Conservation (phyloP, 345 rosid species). For the Nephelium lappaceum region DNA sequence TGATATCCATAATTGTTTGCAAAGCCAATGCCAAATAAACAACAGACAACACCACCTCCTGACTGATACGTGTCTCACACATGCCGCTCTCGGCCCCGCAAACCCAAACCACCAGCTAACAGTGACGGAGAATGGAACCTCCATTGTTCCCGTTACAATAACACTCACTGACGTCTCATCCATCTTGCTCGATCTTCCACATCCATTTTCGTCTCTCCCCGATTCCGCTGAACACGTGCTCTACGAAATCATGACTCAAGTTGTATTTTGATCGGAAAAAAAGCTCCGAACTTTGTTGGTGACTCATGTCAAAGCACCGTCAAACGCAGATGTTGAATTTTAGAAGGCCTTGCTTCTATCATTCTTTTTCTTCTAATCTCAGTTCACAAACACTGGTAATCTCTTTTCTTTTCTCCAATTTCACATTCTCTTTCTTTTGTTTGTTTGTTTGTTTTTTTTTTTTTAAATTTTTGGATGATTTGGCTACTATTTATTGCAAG, state of each 20-base stretch:
- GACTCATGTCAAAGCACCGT: neutral
- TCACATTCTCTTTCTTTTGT: neutral
- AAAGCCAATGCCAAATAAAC: neutral
- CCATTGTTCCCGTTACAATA: neutral
- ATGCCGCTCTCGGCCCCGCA: neutral
- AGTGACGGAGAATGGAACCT: neutral
- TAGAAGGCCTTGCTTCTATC: conserved; percentile 46
- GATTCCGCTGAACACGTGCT: neutral
- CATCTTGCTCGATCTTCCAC: neutral
- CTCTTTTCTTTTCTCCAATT: conserved; percentile 6
- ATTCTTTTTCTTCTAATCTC: conserved; percentile 42
- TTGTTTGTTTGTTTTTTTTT: neutral
- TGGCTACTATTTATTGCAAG: neutral
- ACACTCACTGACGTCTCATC: neutral
- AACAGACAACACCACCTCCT: neutral
- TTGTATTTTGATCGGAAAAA: neutral
- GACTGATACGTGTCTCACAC: neutral
- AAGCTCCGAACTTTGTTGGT: neutral
- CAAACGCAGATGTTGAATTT: conserved; percentile 27
- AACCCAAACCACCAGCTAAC: neutral
- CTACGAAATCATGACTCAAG: neutral
- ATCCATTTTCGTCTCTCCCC: neutral
- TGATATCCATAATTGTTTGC: too few species aligned
- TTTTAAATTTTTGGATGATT: neutral
- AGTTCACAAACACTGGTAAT: conserved; percentile 45